Evolutionary conservation across 495 filamentous ascomycete genomes (phyloP).

Genomic region (Penicillium malachiteum): DNA sequence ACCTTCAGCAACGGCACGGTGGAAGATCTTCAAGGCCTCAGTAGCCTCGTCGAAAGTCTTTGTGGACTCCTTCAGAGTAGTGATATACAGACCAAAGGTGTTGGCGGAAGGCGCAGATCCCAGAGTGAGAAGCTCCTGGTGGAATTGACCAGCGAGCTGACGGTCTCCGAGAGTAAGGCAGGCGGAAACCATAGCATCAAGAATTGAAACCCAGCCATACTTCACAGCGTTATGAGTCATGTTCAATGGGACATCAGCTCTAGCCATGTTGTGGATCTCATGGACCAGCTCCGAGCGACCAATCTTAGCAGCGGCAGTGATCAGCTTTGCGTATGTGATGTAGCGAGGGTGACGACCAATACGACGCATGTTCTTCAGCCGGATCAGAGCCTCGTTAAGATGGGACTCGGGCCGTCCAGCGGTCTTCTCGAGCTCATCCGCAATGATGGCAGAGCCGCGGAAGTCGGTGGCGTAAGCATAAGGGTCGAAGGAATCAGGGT

Average conservation of each 20-base stretch:
- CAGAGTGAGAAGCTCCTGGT: conserved; percentile 84
- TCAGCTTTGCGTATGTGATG: conserved; percentile 93
- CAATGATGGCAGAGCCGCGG: conserved; percentile 85
- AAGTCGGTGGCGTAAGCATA: conserved; percentile 88
- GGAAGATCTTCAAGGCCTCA: conserved; percentile 96
- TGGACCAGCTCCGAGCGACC: conserved; percentile 74
- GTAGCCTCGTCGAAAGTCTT: conserved; percentile 97
- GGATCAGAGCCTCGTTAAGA: conserved; percentile 75
- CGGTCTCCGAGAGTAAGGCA: conserved; percentile 84
- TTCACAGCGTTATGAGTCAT: conserved; percentile 79
- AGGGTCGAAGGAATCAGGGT: conserved; percentile 82
- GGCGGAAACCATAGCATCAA: conserved; percentile 94
- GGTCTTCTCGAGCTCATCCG: conserved; percentile 77
- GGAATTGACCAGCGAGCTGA: conserved; percentile 74
- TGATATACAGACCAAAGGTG: conserved; percentile 97
- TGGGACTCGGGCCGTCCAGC: conserved; percentile 64
- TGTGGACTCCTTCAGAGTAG: conserved; percentile 90
- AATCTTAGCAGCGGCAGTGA: conserved; percentile 82
- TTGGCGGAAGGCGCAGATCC: conserved; percentile 91
- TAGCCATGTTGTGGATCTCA: conserved; percentile 84
- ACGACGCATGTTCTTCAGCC: conserved; percentile 90
- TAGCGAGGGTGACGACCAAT: conserved; percentile 89
- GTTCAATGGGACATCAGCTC: conserved; percentile 79
- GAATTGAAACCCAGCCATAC: conserved; percentile 91
- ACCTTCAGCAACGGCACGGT: conserved; percentile 86